These are phyloP conservation scores for Hanseniaspora meyeri DNA, from an alignment of 805 yeast species.

Conservation along the genomic window DNA sequence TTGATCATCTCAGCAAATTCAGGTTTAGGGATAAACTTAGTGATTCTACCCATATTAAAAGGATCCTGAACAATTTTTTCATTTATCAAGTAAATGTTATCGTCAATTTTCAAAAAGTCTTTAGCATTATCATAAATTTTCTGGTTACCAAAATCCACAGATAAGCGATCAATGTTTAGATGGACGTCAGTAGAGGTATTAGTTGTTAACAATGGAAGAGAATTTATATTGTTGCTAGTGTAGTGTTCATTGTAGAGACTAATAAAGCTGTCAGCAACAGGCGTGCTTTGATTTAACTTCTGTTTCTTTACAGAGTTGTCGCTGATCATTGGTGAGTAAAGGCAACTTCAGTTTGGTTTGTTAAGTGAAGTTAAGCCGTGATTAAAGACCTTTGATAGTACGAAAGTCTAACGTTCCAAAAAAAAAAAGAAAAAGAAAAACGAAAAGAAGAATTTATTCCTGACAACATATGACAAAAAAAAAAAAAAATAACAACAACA, in stretches of 20 bases:
- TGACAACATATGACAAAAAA: too few species aligned
- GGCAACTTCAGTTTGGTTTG: background rate
- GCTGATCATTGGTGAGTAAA: background rate
- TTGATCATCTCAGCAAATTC: constrained; percentile 18
- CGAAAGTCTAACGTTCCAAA: too few species aligned
- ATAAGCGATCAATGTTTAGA: background rate
- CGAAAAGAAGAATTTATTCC: too few species aligned
- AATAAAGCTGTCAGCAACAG: constrained; percentile 1
- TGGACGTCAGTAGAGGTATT: background rate
- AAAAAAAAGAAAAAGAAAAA: too few species aligned
- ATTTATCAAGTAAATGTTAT: constrained; percentile 68
- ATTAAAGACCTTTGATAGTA: background rate
- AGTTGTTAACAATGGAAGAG: background rate
- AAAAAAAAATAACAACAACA: too few species aligned
- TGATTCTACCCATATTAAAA: constrained; percentile 71
- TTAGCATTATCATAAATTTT: background rate
- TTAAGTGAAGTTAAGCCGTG: background rate
- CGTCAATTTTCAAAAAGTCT: constrained; percentile 28
- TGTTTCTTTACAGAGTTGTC: background rate
- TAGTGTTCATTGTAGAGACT: background rate
- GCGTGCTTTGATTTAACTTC: background rate
- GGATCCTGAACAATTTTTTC: constrained; percentile 88
- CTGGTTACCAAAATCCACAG: constrained; percentile 2
- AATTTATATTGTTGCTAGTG: background rate
- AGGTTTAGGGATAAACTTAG: constrained; percentile 46